Evolutionary conservation across 225 moss, liverwort and hornwort genomes (phyloP).

Genomic region (Pleurozium schreberi): DNA sequence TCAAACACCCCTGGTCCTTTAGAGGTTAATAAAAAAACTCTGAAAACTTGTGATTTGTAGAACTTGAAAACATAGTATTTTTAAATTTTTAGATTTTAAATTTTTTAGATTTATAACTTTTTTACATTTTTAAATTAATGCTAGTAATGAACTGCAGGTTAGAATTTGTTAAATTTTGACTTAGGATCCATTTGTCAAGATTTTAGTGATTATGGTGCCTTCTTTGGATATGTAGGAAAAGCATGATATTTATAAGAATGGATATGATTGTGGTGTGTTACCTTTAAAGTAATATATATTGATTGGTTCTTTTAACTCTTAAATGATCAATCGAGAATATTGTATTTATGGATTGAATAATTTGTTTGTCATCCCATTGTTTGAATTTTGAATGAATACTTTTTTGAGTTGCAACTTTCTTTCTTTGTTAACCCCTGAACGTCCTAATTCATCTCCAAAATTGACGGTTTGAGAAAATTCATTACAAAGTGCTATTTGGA

Average conservation of each 20-base stretch:
- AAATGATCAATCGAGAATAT: no score
- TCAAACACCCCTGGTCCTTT: no score
- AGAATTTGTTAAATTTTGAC: background rate
- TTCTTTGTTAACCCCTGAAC: no score
- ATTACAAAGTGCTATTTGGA: no score
- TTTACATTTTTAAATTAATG: background rate
- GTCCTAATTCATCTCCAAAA: no score
- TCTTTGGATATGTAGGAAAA: no score
- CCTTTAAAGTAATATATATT: background rate
- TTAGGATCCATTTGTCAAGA: background rate
- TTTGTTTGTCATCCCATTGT: no score
- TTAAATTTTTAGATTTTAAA: background rate
- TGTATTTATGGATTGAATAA: no score
- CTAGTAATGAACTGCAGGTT: background rate
- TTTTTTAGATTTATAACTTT: background rate
- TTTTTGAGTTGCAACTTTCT: no score
- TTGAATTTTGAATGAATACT: no score
- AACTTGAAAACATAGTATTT: background rate
- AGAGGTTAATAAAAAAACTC: no score
- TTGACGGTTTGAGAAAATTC: no score
- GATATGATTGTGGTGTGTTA: background rate
- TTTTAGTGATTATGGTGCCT: accelerated
- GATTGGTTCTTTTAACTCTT: background rate
- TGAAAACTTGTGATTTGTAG: background rate
- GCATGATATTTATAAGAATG: background rate